Evolutionary conservation across 371 early-diverging fungal genomes (phyloP), one percentile per base, ranked within the genome.

Genomic region (Haplosporangium sp.): DNA sequence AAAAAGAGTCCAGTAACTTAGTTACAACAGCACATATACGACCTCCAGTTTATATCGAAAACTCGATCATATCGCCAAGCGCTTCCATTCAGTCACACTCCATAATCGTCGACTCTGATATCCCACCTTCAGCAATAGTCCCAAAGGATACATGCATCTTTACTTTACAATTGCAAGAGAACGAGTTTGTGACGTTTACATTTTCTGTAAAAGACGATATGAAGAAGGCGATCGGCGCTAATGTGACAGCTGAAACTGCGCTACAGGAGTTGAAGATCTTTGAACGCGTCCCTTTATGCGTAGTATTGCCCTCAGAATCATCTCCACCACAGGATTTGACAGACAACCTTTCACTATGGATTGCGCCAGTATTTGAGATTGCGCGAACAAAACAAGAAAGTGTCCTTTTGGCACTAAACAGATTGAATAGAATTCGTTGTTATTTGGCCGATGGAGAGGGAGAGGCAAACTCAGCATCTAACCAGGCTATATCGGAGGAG

Each of bases 131-230:
- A 5, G 61, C 64, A 0, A 15, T 72, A 8, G 20, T 76, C 5
- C 76, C 76, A 1, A 10, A 7, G 17, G 8, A 52, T 59, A 62
- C 68, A 3, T 81, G 83, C 38, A 55, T 82, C 52, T 82, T 82
- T 40, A 73, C 74, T 7, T 52, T 82, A 11, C 76, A 71, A 27
- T 35, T 79, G 2, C 75, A 58, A 2, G 74, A 63, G 37, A 45
- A 65, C 0, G 71, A 66, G 45, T 84, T 70, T 70, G 82, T 74
- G 9, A 82, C 77, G 2, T 84, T 84, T 61, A 69, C 82, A 5
- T 74, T 84, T 63, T 81, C 82, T 0, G 57, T 76, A 63, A 63
- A 68, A 42, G 84, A 84, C 61, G 82, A 84, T 35, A 82, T 84
- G 81, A 84, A 84, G 19, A 61, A 39, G 17, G 34, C 19, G 19